Conservation (phyloP, 2,329 filamentous ascomycete species). For the Monilinia aucupariae region DNA sequence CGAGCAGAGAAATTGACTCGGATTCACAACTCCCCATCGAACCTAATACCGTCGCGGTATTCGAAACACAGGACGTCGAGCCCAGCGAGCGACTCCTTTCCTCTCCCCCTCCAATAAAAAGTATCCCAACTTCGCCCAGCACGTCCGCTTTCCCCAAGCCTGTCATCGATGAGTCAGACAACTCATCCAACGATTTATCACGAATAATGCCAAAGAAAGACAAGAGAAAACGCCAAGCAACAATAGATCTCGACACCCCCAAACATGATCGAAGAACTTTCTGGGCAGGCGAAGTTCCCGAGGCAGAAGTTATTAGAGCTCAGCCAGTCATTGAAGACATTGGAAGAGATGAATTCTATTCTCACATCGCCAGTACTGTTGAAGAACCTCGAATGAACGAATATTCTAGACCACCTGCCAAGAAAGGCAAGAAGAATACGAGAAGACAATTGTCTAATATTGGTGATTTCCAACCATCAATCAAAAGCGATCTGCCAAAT, state of each 20-base stretch:
- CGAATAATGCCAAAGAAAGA: slow-evolving; percentile 31
- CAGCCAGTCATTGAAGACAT: slow-evolving; percentile 32
- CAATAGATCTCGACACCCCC: slow-evolving; percentile 19
- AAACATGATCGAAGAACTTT: slow-evolving; percentile 23
- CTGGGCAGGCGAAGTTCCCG: slow-evolving; percentile 34
- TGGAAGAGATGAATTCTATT: slow-evolving; percentile 32
- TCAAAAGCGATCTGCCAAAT: slow-evolving; percentile 14
- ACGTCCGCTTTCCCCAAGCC: not conserved
- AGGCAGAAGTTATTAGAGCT: slow-evolving; percentile 28
- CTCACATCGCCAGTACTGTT: slow-evolving; percentile 31
- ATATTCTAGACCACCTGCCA: slow-evolving; percentile 30
- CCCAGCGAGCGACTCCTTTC: slow-evolving; percentile 7
- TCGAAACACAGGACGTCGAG: not conserved
- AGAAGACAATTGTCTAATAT: slow-evolving; percentile 27
- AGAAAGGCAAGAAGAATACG: slow-evolving; percentile 40
- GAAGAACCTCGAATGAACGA: slow-evolving; percentile 25
- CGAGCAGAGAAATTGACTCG: slow-evolving; percentile 17
- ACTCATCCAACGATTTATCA: slow-evolving; percentile 16
- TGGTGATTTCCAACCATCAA: slow-evolving; percentile 17
- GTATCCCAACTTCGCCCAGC: not conserved
- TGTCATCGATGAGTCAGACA: slow-evolving; percentile 7
- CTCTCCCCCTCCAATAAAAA: slow-evolving; percentile 1
- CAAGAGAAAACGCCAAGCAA: slow-evolving; percentile 33
- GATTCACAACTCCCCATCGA: slow-evolving; percentile 15
- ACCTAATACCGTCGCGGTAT: not conserved